Base-by-base conservation (phyloP, 164 flowering plant genomes). In the Platanus orientalis region DNA sequence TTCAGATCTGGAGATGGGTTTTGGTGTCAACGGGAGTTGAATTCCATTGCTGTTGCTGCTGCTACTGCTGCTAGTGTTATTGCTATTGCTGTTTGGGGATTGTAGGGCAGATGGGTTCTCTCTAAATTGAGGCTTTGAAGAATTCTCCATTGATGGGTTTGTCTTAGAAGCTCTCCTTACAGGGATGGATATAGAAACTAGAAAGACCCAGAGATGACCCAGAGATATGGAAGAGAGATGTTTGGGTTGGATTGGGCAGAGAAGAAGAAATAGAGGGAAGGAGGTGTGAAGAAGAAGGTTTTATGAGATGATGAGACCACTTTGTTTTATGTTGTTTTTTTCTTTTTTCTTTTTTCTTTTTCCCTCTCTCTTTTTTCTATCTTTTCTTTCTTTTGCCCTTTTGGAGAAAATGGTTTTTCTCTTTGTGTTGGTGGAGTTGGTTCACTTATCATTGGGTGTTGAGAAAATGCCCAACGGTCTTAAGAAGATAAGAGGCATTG, bases 1-100 rank as follows among this genome's bases (percentile, higher is more conserved):
- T 49, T 84, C 89, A 64, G 96, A 84, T 85, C 96, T 86, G 63
- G 85, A 67, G 54, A 80, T 76, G 68, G 84, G 76, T 32, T 78
- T 80, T 40, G 86, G 87, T 27, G 85, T 76, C n/a, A 65, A 51
- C 13, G 84, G 83, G 62, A 52, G 79, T 71, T 79, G 79, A 32
- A 62, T 42, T 65, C 75, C 71, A 55, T 67, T 76, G 78, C 70
- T 71, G 77, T 60, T 61, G 75, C 54, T 73, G 68, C 63, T 73
- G 67, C 67, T n/a, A n/a, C n/a, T n/a, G n/a, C n/a, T 62, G 36
- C 19, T 54, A 28, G 54, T 66, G 69, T 60, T 71, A 67, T 71
- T 72, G 48, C 78, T 77, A 72, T 72, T 74, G 78, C 78, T 70
- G 47, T 54, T 75, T 50, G 88, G 82, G 39, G 88, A 81, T 68